Evolutionary conservation across 2,329 filamentous ascomycete genomes (phyloP), one percentile per base, ranked within the genome.

Genomic region (Paraphoma sp.): DNA sequence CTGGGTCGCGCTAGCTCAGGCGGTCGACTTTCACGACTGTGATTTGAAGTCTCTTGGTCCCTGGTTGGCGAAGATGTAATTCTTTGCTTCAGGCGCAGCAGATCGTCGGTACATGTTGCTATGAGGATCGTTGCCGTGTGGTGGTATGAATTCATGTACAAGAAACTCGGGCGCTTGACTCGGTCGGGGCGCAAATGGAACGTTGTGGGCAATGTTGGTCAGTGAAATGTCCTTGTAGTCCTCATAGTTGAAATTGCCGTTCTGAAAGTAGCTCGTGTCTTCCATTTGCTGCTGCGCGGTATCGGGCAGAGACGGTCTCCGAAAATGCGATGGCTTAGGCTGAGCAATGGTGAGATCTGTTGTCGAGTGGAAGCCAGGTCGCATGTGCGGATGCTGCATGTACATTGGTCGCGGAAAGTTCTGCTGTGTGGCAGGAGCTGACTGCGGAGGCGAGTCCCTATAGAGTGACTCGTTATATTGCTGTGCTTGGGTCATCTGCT

Each of bases 391-490:
- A 6, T 69, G 72, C 36, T 71, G 72, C 69, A 76, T 75, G 52
- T 76, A 78, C 7, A 68, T 62, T 29, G 67, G 67, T 9, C 69
- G 69, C 14, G 78, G 72, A 54, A 83, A 83, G 45, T 69, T 75
- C 62, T 81, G 78, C 57, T 83, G 81, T n/a, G 76, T 78, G 2
- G 81, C 79, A 12, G 81, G 81, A 38, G 81, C 81, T 28, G 81
- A 83, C 59, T 83, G 81, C 7, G 81, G 81, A 38, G 81, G 81
- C 4, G 81, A 82, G 54, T 82, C 80, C 47, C 79, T 79, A 54
- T 76, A 78, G 62, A 69, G 62, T 62, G 54, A 67, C 16, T 74
- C 74, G 41, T 71, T 73, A 8, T 61, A 57, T 52, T 76, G 59
- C 11, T 67, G 66, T 10, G 65, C 62, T 44, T 76, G 69, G 11